These are phyloP conservation scores for Phytopythium ostracodes DNA, from an alignment of 352 stramenopile genomes.

Conservation along the genomic window DNA sequence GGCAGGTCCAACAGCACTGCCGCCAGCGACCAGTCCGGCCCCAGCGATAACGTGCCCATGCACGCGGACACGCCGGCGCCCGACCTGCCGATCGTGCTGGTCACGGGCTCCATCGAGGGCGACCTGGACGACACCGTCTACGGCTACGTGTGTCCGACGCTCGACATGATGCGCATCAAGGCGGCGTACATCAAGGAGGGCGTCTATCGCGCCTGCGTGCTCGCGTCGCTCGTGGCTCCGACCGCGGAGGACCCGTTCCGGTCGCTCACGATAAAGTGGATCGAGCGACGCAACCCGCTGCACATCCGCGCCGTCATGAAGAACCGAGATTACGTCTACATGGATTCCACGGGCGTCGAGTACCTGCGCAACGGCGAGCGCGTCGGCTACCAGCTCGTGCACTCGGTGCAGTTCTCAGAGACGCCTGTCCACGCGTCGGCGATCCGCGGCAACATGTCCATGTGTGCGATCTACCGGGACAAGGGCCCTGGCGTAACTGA, in stretches of 20 bases:
- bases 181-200: slow-evolving; percentile 29
- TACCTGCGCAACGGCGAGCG: slow-evolving; percentile 31
- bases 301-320: slow-evolving; percentile 24
- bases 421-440: slow-evolving; percentile 19
- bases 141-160: slow-evolving; percentile 23
- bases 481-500: slow-evolving; percentile 39
- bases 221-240: slow-evolving; percentile 26
- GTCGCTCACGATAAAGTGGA: slow-evolving; percentile 32
- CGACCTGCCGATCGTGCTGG: slow-evolving; percentile 25
- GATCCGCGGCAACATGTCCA: slow-evolving; percentile 47
- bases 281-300: slow-evolving; percentile 23
- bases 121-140: slow-evolving; percentile 38
- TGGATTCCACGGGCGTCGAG: slow-evolving; percentile 40
- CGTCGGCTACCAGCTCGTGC: slow-evolving; percentile 46
- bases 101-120: slow-evolving; percentile 27
- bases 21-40: background rate
- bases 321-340: slow-evolving; percentile 49
- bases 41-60: slow-evolving; percentile 5
- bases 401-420: slow-evolving; percentile 37
- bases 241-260: slow-evolving; percentile 23
- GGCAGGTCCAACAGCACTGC: background rate
- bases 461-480: slow-evolving; percentile 57
- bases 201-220: slow-evolving; percentile 20
- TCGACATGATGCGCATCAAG: slow-evolving; percentile 33
- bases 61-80: slow-evolving; percentile 10